Base-by-base conservation (phyloP, 257 asterid genomes). In the Fraxinus americana region DNA sequence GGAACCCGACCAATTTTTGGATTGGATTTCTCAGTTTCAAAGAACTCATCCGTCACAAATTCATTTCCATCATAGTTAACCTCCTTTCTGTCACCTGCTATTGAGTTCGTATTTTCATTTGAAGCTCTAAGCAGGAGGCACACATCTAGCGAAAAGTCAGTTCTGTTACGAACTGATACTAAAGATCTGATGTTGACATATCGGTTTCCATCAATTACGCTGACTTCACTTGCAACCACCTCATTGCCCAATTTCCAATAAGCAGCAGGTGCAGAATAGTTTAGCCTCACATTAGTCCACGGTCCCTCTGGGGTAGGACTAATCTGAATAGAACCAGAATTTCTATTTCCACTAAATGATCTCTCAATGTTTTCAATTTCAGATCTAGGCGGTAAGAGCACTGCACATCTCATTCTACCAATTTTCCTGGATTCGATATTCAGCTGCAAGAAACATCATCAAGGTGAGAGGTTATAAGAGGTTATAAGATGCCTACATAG, bases 221-320 rank as follows among this genome's bases (percentile, higher is more conserved):
- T 88, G 79, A 93, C 94, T 90, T 95, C 99, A 92, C 98, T 95
- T 75, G 97, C 99, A 85, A 95, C 97, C 50, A 90, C 84, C 79
- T 84, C 84, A 75, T 87, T 87, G 75, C 96, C 97, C 63, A 95
- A 84, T 85, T 82, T 88, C 97, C 97, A 95, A 83, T 94, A 91
- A 57, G 97, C 97, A 83, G 92, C 96, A 84, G 98, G 97, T 59
- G 98, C 97, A 69, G 94, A 97, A 82, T 95, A 95, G 77, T 95
- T 93, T 81, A 95, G 85, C 85, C 93, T 89, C 83, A 95, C 84
- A 71, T 83, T 78, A 81, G 97, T 91, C 99, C 99, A 95, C 67
- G 99, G 98, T 65, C 99, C 99, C 74, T 90, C 92, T 69, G 72
- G 85, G 54, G 91, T 83, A 23, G 99, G 93, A 84, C 99, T 93